A percentile compares a stretch with the other conserved stretches of the same genome.
Conservation (phyloP, 306 rosid genomes). For the Mimosa pudica region DNA sequence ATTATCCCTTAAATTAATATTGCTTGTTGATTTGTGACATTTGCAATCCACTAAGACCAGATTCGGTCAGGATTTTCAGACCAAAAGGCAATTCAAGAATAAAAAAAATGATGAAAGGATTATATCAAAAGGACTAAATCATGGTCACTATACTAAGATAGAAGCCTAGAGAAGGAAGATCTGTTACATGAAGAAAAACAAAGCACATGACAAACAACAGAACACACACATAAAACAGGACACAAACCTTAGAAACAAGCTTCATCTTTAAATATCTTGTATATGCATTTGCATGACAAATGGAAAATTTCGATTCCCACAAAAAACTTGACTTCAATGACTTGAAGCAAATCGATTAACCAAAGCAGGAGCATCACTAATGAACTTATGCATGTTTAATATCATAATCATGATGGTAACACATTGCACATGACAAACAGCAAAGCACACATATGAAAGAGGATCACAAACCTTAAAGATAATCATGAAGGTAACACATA, state of each 20-base stretch:
- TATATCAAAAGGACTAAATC: neutral
- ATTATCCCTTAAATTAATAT: neutral
- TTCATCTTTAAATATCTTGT: neutral
- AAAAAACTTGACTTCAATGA: slow-evolving; percentile 16
- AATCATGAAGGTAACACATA: neutral
- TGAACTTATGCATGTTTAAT: slow-evolving; percentile 19
- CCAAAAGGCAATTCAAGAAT: neutral
- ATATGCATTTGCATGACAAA: neutral
- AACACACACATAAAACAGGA: neutral
- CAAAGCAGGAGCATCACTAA: slow-evolving; percentile 75
- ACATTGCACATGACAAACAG: neutral
- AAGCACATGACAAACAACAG: neutral
- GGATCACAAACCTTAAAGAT: too few relatives aligned
- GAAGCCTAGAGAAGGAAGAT: neutral
- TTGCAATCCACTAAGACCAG: slow-evolving; percentile 6
- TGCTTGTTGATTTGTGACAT: slow-evolving; percentile 23
- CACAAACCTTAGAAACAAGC: neutral
- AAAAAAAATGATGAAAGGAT: neutral
- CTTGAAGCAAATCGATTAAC: slow-evolving; percentile 60
- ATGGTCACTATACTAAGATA: neutral
- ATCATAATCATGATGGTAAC: too few relatives aligned
- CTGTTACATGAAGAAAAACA: neutral
- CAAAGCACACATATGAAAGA: too few relatives aligned
- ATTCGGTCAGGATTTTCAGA: slow-evolving; percentile 21
- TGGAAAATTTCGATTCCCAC: neutral